These are phyloP conservation scores for Trichoderma gracile DNA, from an alignment of 2,329 filamentous ascomycete species.

Conservation along the genomic window DNA sequence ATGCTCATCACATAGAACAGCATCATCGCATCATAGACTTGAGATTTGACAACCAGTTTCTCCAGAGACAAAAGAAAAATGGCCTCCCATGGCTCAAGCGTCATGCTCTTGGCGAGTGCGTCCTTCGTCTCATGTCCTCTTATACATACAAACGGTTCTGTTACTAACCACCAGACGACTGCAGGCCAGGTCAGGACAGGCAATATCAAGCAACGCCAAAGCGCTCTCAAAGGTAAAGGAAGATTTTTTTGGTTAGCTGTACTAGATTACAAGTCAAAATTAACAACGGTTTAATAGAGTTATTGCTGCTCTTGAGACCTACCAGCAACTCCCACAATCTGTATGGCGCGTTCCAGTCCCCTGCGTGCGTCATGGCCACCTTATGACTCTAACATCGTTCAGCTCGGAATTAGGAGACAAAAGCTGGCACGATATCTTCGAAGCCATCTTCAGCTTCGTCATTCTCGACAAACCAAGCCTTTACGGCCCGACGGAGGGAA, in stretches of 20 bases:
- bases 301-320: conserved; percentile 43
- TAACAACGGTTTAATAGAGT: conserved; percentile 12
- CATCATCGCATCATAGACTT: not conserved
- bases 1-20: not conserved
- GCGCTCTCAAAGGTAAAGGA: conserved; percentile 45
- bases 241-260: too few relatives aligned
- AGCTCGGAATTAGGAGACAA: conserved; percentile 64
- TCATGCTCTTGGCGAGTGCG: conserved; percentile 41
- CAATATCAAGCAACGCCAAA: conserved; percentile 42
- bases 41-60: not conserved
- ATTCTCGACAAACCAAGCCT: conserved; percentile 67
- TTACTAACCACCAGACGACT: not conserved
- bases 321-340: conserved; percentile 41
- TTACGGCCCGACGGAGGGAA: conserved; percentile 54
- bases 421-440: conserved; percentile 78
- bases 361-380: conserved; percentile 38
- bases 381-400: conserved; percentile 26
- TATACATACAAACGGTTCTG: not conserved
- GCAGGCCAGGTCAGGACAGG: conserved; percentile 41
- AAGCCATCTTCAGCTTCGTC: conserved; percentile 72
- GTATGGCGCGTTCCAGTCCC: conserved; percentile 33
- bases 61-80: conserved; percentile 30
- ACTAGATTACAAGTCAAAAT: not conserved
- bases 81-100: conserved; percentile 38
- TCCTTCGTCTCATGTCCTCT: not conserved